Conservation (phyloP, 2,329 filamentous ascomycete genomes). For the Zymoseptoria passerinii region DNA sequence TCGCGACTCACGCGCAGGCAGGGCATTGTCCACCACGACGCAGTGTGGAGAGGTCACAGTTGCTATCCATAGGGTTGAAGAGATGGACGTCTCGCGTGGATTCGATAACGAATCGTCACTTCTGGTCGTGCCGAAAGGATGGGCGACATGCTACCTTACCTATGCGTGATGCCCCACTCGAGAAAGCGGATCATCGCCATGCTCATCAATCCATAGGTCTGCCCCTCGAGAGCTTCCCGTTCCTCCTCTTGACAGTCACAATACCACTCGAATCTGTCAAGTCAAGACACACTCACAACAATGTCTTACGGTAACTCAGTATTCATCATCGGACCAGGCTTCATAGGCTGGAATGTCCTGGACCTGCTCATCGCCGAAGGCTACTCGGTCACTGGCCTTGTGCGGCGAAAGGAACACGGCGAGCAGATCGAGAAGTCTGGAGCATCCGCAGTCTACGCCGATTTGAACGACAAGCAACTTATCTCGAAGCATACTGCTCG, state of each 20-base stretch:
- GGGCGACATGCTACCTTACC: not conserved
- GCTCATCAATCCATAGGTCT: not conserved
- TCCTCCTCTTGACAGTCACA: not conserved
- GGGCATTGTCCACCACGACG: no score
- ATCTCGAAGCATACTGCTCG: slow-evolving; percentile 32
- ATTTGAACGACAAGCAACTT: slow-evolving; percentile 34
- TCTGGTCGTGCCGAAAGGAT: not conserved
- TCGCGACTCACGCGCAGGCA: no score
- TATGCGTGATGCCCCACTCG: not conserved
- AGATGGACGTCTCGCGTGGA: no score
- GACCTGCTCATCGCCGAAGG: slow-evolving; percentile 36
- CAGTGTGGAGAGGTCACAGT: no score
- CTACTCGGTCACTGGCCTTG: slow-evolving; percentile 34
- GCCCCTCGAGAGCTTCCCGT: not conserved
- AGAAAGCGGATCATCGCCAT: not conserved
- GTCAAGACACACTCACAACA: not conserved
- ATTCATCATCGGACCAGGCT: slow-evolving; percentile 41
- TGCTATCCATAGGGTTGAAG: no score
- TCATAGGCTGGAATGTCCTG: slow-evolving; percentile 42
- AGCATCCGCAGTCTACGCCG: slow-evolving; percentile 33
- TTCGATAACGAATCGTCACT: not conserved
- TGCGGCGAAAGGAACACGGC: slow-evolving; percentile 34
- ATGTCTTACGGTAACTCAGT: slow-evolving; percentile 27
- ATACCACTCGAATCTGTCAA: not conserved
- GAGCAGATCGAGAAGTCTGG: slow-evolving; percentile 32